A percentile compares a stretch with the other conserved stretches of the same genome.
phyloP scores from a whole-genome alignment of 768 basidiomycete species.

The Hebeloma cylindrosporum region DNA sequence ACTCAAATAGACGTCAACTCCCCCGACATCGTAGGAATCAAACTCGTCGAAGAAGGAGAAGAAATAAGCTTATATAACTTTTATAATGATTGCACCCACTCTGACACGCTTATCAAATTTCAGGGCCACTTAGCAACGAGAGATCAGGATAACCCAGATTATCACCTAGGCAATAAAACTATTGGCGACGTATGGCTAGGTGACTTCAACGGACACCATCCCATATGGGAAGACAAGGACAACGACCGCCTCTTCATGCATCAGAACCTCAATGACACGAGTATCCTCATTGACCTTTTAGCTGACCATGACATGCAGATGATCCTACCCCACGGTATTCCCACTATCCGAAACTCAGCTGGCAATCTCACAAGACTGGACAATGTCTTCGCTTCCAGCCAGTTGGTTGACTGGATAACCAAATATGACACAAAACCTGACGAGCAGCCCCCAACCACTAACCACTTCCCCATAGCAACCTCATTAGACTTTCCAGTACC shows the following conservation, averaged over 20 bases:
- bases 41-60: conserved; percentile 3
- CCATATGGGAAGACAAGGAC: conserved; percentile 25
- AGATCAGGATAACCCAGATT: too few species aligned
- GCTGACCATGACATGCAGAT: conserved; percentile 29
- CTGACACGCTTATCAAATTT: conserved; percentile 12
- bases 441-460: conserved; percentile 24
- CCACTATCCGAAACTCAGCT: conserved; percentile 29
- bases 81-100: conserved; percentile 18
- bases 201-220: conserved; percentile 34
- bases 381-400: conserved; percentile 38
- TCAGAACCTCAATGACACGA: conserved; percentile 1
- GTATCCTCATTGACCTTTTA: conserved; percentile 26
- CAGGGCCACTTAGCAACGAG: not conserved
- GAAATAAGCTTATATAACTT: conserved; percentile 18
- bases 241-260: conserved; percentile 20
- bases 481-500: conserved; percentile 22
- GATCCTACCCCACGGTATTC: conserved; percentile 31
- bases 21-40: conserved; percentile 21
- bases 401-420: conserved; percentile 18
- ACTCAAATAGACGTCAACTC: conserved; percentile 16
- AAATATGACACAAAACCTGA: conserved; percentile 26
- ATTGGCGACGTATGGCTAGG: conserved; percentile 18
- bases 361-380: conserved; percentile 39
- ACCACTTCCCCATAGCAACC: conserved; percentile 42
- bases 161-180: too few species aligned